These are phyloP conservation scores for Testicularia cyperi DNA, from an alignment of 1,284 basidiomycete genomes.

Conservation along the genomic window DNA sequence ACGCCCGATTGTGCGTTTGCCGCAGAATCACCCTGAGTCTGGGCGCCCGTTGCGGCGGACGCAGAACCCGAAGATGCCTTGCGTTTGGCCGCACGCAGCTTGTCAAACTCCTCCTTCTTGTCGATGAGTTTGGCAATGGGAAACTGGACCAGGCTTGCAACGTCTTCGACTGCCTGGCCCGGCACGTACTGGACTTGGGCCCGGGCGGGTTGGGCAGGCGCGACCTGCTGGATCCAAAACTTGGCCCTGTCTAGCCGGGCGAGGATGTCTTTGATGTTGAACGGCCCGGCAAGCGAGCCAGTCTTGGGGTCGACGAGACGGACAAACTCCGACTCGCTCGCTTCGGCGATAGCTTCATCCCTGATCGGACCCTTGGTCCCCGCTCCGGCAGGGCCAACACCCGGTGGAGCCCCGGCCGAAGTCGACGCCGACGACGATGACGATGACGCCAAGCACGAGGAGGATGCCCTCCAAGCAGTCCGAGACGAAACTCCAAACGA, in stretches of 20 bases:
- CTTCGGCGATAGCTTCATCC: constrained; percentile 30
- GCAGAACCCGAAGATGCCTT: too few species aligned
- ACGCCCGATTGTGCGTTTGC: too few species aligned
- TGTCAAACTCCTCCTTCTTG: constrained; percentile 60
- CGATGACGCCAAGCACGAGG: too few species aligned
- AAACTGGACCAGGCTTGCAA: constrained; percentile 16
- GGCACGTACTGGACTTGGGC: constrained; percentile 5
- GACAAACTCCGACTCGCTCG: constrained; percentile 9
- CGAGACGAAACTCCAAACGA: too few species aligned
- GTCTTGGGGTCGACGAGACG: constrained; percentile 48
- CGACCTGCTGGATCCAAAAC: constrained; percentile 48
- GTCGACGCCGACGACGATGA: too few species aligned
- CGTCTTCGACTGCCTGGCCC: background rate
- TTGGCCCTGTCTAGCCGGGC: constrained; percentile 40
- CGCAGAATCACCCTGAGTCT: too few species aligned
- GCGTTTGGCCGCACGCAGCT: constrained; percentile 28
- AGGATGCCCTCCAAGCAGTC: too few species aligned
- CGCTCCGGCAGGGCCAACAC: too few species aligned
- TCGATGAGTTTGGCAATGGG: constrained; percentile 61
- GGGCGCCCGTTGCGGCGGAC: too few species aligned
- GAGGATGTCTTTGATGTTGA: constrained; percentile 36
- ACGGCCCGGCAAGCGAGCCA: constrained; percentile 41
- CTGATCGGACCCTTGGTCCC: constrained; percentile 10
- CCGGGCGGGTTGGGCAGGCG: constrained; percentile 5
- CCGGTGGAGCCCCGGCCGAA: too few species aligned